phyloP scores from a whole-genome alignment of 2,329 filamentous ascomycete genomes.

The Talaromyces rugulosus region DNA sequence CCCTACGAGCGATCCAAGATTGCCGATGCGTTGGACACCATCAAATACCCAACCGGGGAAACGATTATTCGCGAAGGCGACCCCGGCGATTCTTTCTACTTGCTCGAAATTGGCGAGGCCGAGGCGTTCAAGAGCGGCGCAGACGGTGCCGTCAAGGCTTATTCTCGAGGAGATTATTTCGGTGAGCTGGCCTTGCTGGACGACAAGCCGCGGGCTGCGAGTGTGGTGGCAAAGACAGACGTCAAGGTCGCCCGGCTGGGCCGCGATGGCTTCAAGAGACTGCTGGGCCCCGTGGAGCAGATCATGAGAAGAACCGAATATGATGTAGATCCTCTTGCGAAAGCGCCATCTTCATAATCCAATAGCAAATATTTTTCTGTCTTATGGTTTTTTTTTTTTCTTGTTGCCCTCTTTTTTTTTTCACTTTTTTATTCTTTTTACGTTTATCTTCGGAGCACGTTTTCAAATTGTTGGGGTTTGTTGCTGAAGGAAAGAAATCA shows the following conservation, averaged over 20 bases:
- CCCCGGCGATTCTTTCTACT: slow-evolving; percentile 84
- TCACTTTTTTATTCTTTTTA: neutral
- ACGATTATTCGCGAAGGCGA: slow-evolving; percentile 90
- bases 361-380: neutral
- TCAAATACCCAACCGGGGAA: slow-evolving; percentile 75
- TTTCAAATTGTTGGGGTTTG: neutral
- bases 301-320: slow-evolving; percentile 73
- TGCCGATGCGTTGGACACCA: slow-evolving; percentile 88
- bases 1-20: slow-evolving; percentile 96
- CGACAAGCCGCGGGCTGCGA: slow-evolving; percentile 88
- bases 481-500: no score
- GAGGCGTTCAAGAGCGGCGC: slow-evolving; percentile 77
- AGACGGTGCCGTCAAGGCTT: slow-evolving; percentile 68
- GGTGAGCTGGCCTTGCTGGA: slow-evolving; percentile 91
- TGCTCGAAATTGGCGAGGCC: slow-evolving; percentile 82
- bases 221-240: slow-evolving; percentile 75
- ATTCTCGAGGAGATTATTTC: slow-evolving; percentile 93
- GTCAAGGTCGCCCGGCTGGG: slow-evolving; percentile 90
- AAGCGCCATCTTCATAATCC: slow-evolving; percentile 9
- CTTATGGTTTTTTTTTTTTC: neutral
- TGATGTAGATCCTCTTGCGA: slow-evolving; percentile 23
- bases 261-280: slow-evolving; percentile 89
- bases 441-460: neutral
- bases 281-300: slow-evolving; percentile 87
- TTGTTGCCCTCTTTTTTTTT: neutral